Percentiles rank a stretch among this genome's conserved stretches.
Evolutionary conservation across 1,284 basidiomycete species (phyloP).

Genomic region (Hymenochaete sp.): DNA sequence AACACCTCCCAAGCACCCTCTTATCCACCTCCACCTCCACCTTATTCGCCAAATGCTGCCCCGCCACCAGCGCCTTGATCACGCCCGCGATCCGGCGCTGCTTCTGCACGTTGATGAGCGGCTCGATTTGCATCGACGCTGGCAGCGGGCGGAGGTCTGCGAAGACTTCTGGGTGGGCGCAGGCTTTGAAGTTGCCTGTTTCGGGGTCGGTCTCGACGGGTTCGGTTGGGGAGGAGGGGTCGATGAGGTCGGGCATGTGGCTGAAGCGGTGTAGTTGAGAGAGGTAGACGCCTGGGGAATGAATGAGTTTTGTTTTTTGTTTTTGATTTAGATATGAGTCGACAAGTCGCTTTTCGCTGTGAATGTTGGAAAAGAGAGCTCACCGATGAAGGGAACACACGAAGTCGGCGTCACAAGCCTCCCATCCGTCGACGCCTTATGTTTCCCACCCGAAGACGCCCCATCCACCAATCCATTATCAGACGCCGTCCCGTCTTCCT

Average conservation of each 20-base stretch:
- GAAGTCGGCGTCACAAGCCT: slow-evolving; percentile 36
- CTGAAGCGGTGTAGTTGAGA: slow-evolving; percentile 60
- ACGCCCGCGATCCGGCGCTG: slow-evolving; percentile 71
- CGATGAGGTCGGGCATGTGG: slow-evolving; percentile 71
- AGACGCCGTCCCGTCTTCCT: slow-evolving; percentile 40
- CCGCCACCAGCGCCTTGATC: slow-evolving; percentile 68
- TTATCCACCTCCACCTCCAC: slow-evolving; percentile 64
- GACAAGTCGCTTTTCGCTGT: no score
- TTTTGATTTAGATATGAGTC: no score
- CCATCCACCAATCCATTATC: slow-evolving; percentile 35
- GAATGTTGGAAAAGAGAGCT: slow-evolving; percentile 22
- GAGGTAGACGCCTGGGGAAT: slow-evolving; percentile 59
- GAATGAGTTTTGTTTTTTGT: no score
- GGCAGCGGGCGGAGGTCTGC: slow-evolving; percentile 61
- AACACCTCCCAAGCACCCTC: slow-evolving; percentile 65
- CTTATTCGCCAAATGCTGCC: slow-evolving; percentile 70
- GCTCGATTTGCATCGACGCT: slow-evolving; percentile 68
- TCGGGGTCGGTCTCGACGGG: slow-evolving; percentile 54
- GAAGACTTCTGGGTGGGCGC: slow-evolving; percentile 70
- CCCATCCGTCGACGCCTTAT: slow-evolving; percentile 38
- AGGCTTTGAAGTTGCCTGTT: slow-evolving; percentile 54
- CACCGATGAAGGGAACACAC: slow-evolving; percentile 76
- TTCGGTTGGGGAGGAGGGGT: slow-evolving; percentile 69
- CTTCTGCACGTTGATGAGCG: slow-evolving; percentile 83
- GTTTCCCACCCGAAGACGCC: slow-evolving; percentile 26